Evolutionary conservation across 306 rosid genomes (phyloP), one percentile per base, ranked within the genome.

Genomic region (Sphenostylis stenocarpa): DNA sequence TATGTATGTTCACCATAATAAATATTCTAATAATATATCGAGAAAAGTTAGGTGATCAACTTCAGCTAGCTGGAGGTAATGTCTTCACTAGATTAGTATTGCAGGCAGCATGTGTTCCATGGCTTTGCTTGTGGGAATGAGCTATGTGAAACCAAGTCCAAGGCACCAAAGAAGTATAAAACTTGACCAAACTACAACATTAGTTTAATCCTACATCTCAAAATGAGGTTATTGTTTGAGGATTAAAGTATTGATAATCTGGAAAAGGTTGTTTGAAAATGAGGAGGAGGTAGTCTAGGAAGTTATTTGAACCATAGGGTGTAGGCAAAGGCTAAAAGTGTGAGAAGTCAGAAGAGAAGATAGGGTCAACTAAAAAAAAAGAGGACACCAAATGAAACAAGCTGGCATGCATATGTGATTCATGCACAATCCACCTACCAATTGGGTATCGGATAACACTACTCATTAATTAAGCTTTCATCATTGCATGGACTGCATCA

Each of bases 361-460:
- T 17, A 72, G 61, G 73, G 82, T 77, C 76, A 77, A 72, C 85
- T 38, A 55, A 55, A 31, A 64, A 77, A 71, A 70, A 82, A 36
- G 2, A 36, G 2, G 66, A 77, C 67, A 72, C 72, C 82, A 71
- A 71, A 64, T 64, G 75, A 64, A n/a, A 77, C 58, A 48, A 82
- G 82, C 79, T 82, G 85, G 76, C 85, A 66, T 71, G 76, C 85
- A 66, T 64, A 13, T 24, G 43, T 29, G 38, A 68, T 57, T 64
- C 79, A 77, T 65, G 76, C 70, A 71, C 6, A 55, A 78, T 75
- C 69, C 82, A 82, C 79, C 85, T 63, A 82, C 82, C 82, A 65
- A 77, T 23, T 36, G 64, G 36, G 24, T 68, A 67, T 51, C 80
- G 33, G 84, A 72, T 82, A 72, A 72, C 85, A 71, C 28, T 11